These are phyloP conservation scores for Brassica nigra DNA, from an alignment of 345 rosid species.

Conservation along the genomic window DNA sequence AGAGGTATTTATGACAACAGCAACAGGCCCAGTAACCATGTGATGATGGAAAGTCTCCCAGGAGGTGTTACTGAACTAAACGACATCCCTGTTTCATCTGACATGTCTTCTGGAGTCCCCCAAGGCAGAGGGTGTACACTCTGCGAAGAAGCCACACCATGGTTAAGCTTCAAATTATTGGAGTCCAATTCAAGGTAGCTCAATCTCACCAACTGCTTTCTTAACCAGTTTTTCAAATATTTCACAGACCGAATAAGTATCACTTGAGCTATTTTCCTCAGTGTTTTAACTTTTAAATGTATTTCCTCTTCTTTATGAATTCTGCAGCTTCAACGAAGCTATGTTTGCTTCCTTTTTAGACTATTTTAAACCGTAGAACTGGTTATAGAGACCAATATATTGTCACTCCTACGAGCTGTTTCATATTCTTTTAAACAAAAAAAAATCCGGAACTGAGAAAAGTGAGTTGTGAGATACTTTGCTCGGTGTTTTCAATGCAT, in stretches of 20 bases:
- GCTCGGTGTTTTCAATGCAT: not conserved
- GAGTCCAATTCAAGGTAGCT: not conserved
- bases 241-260: not conserved
- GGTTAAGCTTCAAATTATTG: not conserved
- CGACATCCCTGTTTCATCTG: not conserved
- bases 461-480: not conserved
- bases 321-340: not conserved
- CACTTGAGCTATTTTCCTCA: not conserved
- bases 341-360: not conserved
- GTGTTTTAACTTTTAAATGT: not conserved
- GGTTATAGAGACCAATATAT: not conserved
- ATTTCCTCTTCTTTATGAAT: not conserved
- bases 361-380: not conserved
- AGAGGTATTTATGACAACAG: not conserved
- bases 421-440: not conserved
- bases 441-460: not conserved
- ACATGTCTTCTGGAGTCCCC: not conserved
- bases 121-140: not conserved
- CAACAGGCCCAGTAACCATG: not conserved
- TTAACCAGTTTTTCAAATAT: not conserved
- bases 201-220: not conserved
- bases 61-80: too few species aligned
- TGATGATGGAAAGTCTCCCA: not conserved
- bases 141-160: not conserved
- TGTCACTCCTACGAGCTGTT: not conserved